Base-by-base conservation (phyloP, 805 yeast genomes). In the Ogataea neopini region DNA sequence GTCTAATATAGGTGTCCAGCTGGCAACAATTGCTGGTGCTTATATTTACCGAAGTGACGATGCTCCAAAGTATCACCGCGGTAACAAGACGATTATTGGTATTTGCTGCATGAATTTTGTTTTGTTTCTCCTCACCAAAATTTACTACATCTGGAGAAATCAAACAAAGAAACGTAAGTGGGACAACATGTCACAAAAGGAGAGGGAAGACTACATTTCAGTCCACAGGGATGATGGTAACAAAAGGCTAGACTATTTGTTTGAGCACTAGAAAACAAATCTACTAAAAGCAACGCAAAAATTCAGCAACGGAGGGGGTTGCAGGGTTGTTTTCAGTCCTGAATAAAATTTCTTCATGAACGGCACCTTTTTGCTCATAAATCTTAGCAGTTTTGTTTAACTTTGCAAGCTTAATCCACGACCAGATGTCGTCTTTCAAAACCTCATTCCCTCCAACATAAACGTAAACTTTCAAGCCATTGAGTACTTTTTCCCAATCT, bases 1-100 rank as follows among this genome's bases (percentile, higher is more conserved):
- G 40, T 83, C 79, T 58, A 85, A 84, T 56, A 81, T 83, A 72
- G 76, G 73, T 60, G 79, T 79, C 1, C 90, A 85, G 59, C 69
- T 79, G 0, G 84, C 81, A 1, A 63, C 70, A 15, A 80, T 85
- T 41, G 67, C 77, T 8, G 67, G 80, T 2, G 68, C 81, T 6
- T 78, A 83, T 56, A 72, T 85, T 6, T 85, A 84, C 62, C 63
- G 83, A 40, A 60, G 61, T 1, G 75, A 72, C 35, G 91, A 85
- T 58, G 67, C 67, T 35, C 91, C 91, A 1, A 57, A 72, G 26
- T 86, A 86, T 58, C 72, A 72, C 34, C 64, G 75, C 18, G 92
- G 90, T 36, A 83, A 84, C 51, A 49, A 53, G 13, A 69, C 60
- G 17, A 66, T 77, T 50, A 66, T 67, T 48, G 73, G 64, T 8